A percentile compares a stretch with the other conserved stretches of the same genome.
Conservation (phyloP, 2,329 filamentous ascomycete genomes). For the Pseudogymnoascus sp. region DNA sequence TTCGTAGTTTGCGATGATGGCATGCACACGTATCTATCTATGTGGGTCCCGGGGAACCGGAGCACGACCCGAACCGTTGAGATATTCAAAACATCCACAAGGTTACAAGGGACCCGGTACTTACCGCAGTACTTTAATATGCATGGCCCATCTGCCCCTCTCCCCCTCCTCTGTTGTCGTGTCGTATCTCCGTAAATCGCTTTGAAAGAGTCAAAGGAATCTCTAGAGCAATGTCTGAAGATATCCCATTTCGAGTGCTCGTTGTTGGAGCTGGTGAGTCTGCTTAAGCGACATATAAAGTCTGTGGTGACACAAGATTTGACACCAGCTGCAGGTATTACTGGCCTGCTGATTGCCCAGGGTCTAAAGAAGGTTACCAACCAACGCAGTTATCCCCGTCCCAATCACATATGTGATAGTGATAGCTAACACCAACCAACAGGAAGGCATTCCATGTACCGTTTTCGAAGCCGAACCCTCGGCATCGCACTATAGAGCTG, state of each 20-base stretch:
- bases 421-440: background rate
- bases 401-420: background rate
- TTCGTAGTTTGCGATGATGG: background rate
- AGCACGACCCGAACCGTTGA: background rate
- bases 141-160: background rate
- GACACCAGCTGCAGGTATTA: slow-evolving; percentile 27
- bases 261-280: slow-evolving; percentile 16
- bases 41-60: background rate
- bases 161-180: background rate
- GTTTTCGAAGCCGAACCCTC: slow-evolving; percentile 12
- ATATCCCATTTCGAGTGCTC: slow-evolving; percentile 14
- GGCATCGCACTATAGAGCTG: background rate
- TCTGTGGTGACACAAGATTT: background rate
- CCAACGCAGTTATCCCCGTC: background rate
- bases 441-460: slow-evolving; percentile 9
- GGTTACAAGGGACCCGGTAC: background rate
- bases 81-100: background rate
- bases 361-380: slow-evolving; percentile 31
- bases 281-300: background rate
- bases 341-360: slow-evolving; percentile 34
- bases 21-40: background rate
- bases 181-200: background rate
- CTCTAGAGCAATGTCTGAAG: slow-evolving; percentile 7
- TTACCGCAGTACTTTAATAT: background rate
- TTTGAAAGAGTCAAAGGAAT: background rate